These are phyloP conservation scores for Inga laurina DNA, from an alignment of 306 rosid genomes.

Conservation along the genomic window DNA sequence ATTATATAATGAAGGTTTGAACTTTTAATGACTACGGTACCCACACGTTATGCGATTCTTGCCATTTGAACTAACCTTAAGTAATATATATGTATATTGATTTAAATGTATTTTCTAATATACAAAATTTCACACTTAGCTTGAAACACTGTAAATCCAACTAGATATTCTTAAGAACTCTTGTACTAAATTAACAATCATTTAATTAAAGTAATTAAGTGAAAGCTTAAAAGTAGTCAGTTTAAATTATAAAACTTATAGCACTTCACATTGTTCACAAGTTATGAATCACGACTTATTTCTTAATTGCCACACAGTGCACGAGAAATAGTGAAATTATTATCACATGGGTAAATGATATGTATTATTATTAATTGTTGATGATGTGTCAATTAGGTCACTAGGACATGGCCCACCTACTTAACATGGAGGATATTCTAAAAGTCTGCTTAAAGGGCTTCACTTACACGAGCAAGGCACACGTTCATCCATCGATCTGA, in stretches of 20 bases:
- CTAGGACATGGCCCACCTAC: constrained; percentile 55
- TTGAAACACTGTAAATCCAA: not conserved
- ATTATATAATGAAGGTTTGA: too few species aligned
- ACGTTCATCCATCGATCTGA: constrained; percentile 30
- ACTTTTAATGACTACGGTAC: too few species aligned
- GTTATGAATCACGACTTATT: not conserved
- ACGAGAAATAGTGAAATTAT: not conserved
- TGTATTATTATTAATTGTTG: constrained; percentile 5
- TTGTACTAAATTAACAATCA: not conserved
- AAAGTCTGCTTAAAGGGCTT: constrained; percentile 51
- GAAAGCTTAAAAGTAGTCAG: not conserved
- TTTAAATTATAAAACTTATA: not conserved
- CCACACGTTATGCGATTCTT: too few species aligned
- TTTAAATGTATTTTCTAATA: not conserved
- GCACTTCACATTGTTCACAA: not conserved
- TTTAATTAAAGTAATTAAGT: not conserved
- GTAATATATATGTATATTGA: not conserved
- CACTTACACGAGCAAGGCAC: constrained; percentile 35
- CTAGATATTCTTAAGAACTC: not conserved
- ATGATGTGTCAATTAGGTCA: constrained; percentile 45
- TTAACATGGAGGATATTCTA: constrained; percentile 48
- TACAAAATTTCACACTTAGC: not conserved
- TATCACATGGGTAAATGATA: not conserved
- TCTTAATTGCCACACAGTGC: not conserved
- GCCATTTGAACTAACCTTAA: not conserved